Conservation (phyloP, 306 rosid species). For the Prinsepia uniflora region DNA sequence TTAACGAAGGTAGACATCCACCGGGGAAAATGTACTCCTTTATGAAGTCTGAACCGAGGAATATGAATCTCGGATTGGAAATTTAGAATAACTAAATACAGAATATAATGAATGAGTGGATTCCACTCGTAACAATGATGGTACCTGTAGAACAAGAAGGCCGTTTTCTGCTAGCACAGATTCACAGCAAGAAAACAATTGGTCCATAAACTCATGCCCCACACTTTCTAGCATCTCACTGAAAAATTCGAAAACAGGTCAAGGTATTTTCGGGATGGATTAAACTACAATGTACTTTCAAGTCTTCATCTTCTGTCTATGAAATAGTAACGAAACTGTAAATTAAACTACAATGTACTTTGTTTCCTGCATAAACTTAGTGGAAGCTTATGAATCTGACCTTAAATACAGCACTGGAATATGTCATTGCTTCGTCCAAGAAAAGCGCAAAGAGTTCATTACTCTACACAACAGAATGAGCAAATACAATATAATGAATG, state of each 20-base stretch:
- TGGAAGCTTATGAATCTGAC: constrained; percentile 32
- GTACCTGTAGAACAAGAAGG: constrained; percentile 71
- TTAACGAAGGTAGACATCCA: constrained; percentile 73
- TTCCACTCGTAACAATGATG: not conserved
- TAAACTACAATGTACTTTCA: no score
- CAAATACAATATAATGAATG: constrained; percentile 1
- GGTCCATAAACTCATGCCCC: constrained; percentile 83
- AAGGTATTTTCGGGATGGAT: not conserved
- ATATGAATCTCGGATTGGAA: no score
- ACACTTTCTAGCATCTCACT: constrained; percentile 86
- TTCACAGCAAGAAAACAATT: constrained; percentile 75
- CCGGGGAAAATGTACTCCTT: constrained; percentile 89
- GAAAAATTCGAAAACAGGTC: constrained; percentile 22
- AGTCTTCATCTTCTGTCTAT: constrained; percentile 71
- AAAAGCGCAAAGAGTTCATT: constrained; percentile 79
- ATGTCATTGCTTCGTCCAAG: constrained; percentile 88
- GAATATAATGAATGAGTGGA: no score
- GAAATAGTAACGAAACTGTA: constrained; percentile 5
- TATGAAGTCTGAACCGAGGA: constrained; percentile 63
- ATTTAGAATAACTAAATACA: no score
- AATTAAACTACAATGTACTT: constrained; percentile 5
- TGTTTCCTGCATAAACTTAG: not conserved
- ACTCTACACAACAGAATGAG: constrained; percentile 50
- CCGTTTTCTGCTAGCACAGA: constrained; percentile 66
- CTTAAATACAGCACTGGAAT: constrained; percentile 80